These are phyloP conservation scores for Nigrospora oryzae DNA, from an alignment of 2,329 filamentous ascomycete genomes.

Conservation along the genomic window DNA sequence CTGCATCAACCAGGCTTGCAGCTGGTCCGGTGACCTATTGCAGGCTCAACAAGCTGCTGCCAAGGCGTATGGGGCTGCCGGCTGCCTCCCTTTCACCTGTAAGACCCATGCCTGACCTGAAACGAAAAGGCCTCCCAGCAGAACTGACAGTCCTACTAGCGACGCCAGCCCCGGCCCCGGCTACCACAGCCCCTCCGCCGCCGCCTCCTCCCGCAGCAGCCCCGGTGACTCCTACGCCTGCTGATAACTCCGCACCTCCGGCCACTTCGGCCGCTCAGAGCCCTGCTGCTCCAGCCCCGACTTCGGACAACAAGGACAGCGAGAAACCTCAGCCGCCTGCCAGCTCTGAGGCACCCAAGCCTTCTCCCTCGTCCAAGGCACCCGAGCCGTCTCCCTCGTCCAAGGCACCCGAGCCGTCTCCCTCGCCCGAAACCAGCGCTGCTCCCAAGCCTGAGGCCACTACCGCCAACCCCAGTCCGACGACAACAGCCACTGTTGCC, in stretches of 20 bases:
- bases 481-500: neutral
- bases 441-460: too few relatives aligned
- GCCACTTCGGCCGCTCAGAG: neutral
- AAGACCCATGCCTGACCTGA: neutral
- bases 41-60: neutral
- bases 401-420: too few relatives aligned
- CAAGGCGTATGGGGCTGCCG: neutral
- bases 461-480: neutral
- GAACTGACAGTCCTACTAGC: constrained; percentile 2
- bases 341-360: neutral
- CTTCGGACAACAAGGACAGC: neutral
- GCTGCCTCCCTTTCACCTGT: constrained; percentile 2
- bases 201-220: neutral
- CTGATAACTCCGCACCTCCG: neutral
- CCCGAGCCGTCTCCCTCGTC: neutral
- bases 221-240: neutral
- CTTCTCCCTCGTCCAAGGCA: neutral
- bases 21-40: neutral
- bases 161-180: neutral
- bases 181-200: neutral
- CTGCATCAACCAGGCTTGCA: constrained; percentile 6
- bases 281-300: neutral
- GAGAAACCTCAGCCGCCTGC: neutral
- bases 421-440: too few relatives aligned
- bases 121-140: neutral